phyloP scores from a whole-genome alignment of 192 early-diverging fungal species.

The Gigaspora rosea region DNA sequence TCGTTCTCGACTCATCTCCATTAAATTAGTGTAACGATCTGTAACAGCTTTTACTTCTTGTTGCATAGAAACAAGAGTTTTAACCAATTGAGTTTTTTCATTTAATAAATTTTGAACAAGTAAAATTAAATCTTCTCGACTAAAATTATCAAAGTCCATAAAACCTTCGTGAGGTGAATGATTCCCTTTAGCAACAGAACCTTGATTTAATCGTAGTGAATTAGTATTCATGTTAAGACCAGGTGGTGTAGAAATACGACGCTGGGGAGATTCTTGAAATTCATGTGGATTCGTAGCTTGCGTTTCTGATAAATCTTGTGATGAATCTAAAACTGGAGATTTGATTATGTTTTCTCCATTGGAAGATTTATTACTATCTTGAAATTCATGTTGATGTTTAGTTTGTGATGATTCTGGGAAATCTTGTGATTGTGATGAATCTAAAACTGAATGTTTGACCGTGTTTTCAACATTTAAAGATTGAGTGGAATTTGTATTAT shows the following conservation, averaged over 20 bases:
- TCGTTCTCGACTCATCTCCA: constrained; percentile 45
- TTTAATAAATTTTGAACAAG: constrained; percentile 44
- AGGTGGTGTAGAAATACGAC: background rate
- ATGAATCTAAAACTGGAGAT: no score
- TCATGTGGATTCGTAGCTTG: no score
- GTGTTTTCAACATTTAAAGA: background rate
- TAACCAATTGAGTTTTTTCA: constrained; percentile 49
- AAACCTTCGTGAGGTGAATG: background rate
- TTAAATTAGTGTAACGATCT: constrained; percentile 44
- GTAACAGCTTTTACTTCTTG: constrained; percentile 52
- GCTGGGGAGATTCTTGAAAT: background rate
- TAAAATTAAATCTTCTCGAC: constrained; percentile 29
- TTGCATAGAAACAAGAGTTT: constrained; percentile 47
- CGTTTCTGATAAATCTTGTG: no score
- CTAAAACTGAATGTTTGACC: background rate
- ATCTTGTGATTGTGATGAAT: no score
- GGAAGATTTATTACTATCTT: no score
- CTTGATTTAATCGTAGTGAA: background rate
- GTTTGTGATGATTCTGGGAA: no score
- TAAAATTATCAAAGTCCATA: background rate
- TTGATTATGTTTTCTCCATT: no score
- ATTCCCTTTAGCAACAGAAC: background rate
- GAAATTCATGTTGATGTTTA: no score
- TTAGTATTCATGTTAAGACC: background rate
- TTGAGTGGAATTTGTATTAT: background rate